These are phyloP conservation scores for Leccinum solheimii DNA, from an alignment of 1,284 basidiomycete genomes.

Conservation along the genomic window DNA sequence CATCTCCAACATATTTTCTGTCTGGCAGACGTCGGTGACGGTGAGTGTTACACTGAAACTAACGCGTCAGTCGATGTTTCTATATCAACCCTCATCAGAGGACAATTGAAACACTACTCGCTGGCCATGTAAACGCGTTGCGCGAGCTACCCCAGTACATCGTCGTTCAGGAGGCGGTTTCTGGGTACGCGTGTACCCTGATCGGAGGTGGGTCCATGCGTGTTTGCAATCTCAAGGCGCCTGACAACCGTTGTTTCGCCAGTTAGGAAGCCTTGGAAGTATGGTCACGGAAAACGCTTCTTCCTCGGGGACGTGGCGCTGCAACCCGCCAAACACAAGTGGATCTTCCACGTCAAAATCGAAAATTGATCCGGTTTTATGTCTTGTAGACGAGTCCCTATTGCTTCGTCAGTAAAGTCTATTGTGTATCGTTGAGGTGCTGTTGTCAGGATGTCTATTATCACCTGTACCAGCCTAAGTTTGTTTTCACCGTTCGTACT, in stretches of 20 bases:
- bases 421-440: background rate
- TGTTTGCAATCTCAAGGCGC: background rate
- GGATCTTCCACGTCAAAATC: constrained; percentile 25
- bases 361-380: background rate
- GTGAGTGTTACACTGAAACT: constrained; percentile 14
- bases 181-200: constrained; percentile 20
- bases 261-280: constrained; percentile 31
- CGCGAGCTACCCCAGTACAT: constrained; percentile 22
- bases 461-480: background rate
- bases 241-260: constrained; percentile 7
- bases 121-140: constrained; percentile 18
- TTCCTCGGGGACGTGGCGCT: constrained; percentile 20
- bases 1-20: constrained; percentile 6
- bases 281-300: constrained; percentile 30
- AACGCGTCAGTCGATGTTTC: background rate
- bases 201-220: constrained; percentile 18
- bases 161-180: constrained; percentile 7
- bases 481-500: constrained; percentile 39
- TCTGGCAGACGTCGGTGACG: constrained; percentile 18
- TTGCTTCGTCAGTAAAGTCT: background rate
- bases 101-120: constrained; percentile 27
- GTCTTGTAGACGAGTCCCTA: background rate
- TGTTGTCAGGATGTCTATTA: constrained; percentile 3
- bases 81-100: constrained; percentile 11
- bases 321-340: constrained; percentile 29